These are phyloP conservation scores for Crucibulum laeve DNA, from an alignment of 768 basidiomycete species.

Conservation along the genomic window DNA sequence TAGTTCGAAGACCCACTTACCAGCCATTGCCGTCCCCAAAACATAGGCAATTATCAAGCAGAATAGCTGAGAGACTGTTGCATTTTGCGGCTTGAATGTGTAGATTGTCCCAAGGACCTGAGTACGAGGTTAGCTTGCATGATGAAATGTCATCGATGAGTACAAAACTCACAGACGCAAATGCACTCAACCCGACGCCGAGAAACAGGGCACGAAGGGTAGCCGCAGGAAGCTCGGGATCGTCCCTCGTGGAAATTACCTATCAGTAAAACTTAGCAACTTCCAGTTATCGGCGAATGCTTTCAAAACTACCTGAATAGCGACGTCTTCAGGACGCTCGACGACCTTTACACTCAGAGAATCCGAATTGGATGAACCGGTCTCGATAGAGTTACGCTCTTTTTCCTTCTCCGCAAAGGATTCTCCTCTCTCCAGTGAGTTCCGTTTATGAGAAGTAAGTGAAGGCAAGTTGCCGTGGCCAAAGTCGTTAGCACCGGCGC, in stretches of 20 bases:
- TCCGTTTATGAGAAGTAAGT: too few species aligned
- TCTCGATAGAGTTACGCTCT: too few species aligned
- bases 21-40: conserved; percentile 43
- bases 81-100: conserved; percentile 40
- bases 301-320: conserved; percentile 25
- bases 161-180: conserved; percentile 33
- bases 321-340: conserved; percentile 39
- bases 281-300: neutral
- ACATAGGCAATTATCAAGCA: conserved; percentile 54
- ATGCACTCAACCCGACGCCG: conserved; percentile 44
- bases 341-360: conserved; percentile 22
- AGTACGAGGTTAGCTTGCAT: neutral
- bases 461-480: too few species aligned
- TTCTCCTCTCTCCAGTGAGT: too few species aligned
- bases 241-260: conserved; percentile 46
- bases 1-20: too few species aligned
- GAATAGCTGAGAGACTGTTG: conserved; percentile 50
- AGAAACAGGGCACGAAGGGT: conserved; percentile 47
- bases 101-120: conserved; percentile 33
- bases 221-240: conserved; percentile 39
- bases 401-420: too few species aligned
- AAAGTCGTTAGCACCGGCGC: too few species aligned
- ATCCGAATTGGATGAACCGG: neutral
- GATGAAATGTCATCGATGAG: too few species aligned
- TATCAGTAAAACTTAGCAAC: conserved; percentile 8